A percentile compares a stretch with the other conserved stretches of the same genome.
Evolutionary conservation across 768 basidiomycete genomes (phyloP).

Genomic region (Wakefieldia striispora): DNA sequence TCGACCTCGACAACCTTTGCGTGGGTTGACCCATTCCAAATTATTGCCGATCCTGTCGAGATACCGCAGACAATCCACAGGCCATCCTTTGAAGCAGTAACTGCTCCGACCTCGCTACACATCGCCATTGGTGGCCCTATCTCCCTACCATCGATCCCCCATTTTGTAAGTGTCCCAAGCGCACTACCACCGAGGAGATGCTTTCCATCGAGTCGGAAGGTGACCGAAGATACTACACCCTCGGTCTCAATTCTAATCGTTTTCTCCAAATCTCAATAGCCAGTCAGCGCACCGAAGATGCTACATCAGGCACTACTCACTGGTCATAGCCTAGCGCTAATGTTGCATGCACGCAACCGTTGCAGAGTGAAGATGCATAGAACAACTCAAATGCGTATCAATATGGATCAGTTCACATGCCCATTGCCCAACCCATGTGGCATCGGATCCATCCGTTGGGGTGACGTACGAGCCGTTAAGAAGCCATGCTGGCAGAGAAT

Average conservation of each 20-base stretch:
- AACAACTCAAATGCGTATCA: too few species aligned
- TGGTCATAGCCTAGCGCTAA: not conserved
- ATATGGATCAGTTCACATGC: too few species aligned
- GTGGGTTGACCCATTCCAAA: not conserved
- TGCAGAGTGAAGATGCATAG: too few species aligned
- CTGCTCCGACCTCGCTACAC: not conserved
- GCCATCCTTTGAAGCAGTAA: constrained; percentile 2
- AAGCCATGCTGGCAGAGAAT: too few species aligned
- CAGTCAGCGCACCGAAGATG: not conserved
- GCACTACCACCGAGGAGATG: constrained; percentile 3
- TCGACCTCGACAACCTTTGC: not conserved
- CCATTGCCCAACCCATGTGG: too few species aligned
- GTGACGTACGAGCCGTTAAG: too few species aligned
- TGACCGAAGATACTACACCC: constrained; percentile 3
- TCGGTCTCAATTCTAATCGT: not conserved
- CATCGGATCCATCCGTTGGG: too few species aligned
- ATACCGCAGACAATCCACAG: constrained; percentile 7
- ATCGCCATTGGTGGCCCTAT: not conserved
- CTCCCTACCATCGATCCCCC: constrained; percentile 2
- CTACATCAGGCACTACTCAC: not conserved
- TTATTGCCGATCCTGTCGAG: constrained; percentile 1
- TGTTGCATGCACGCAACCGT: too few species aligned
- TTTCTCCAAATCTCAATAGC: not conserved
- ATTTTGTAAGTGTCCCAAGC: constrained; percentile 2
- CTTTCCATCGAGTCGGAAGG: constrained; percentile 2